Percentiles rank a stretch among this genome's conserved stretches.
Conservation (phyloP, 495 filamentous ascomycete genomes). For the Tuber borchii region DNA sequence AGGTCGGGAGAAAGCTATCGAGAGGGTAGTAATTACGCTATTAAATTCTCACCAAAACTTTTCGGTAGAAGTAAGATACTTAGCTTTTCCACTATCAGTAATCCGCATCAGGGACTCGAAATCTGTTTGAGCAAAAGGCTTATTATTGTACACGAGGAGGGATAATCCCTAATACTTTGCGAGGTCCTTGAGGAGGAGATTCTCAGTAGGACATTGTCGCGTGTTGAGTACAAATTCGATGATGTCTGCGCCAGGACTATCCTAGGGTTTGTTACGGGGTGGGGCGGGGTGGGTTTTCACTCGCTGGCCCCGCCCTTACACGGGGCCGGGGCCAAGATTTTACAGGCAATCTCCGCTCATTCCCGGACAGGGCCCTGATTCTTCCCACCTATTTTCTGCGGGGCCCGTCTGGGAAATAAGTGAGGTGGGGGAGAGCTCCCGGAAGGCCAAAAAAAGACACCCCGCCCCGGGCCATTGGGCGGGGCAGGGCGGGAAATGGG, state of each 20-base stretch:
- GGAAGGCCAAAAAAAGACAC: too few relatives aligned
- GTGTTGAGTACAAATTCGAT: constrained; percentile 43
- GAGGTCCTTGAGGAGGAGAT: constrained; percentile 41
- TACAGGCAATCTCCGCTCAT: too few relatives aligned
- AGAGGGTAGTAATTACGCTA: constrained; percentile 13
- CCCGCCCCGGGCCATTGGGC: too few relatives aligned
- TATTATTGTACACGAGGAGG: constrained; percentile 45
- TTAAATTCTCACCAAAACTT: constrained; percentile 46
- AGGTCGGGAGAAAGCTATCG: neutral
- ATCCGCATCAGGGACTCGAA: constrained; percentile 43
- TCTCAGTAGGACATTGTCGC: constrained; percentile 24
- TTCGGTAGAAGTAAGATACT: constrained; percentile 44
- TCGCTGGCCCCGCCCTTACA: too few relatives aligned
- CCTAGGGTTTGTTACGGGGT: too few relatives aligned
- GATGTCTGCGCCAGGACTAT: constrained; percentile 42
- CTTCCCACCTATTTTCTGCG: too few relatives aligned
- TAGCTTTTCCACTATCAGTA: constrained; percentile 44
- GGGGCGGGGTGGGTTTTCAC: too few relatives aligned
- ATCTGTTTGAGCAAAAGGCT: constrained; percentile 43
- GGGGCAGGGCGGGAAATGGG: too few relatives aligned
- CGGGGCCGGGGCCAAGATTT: too few relatives aligned
- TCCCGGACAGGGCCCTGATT: too few relatives aligned
- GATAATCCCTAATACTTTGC: constrained; percentile 45
- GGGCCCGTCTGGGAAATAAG: too few relatives aligned
- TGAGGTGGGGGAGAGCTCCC: too few relatives aligned